These are phyloP conservation scores for Conidiobolus incongruus DNA, from an alignment of 371 early-diverging fungal genomes.

Conservation along the genomic window DNA sequence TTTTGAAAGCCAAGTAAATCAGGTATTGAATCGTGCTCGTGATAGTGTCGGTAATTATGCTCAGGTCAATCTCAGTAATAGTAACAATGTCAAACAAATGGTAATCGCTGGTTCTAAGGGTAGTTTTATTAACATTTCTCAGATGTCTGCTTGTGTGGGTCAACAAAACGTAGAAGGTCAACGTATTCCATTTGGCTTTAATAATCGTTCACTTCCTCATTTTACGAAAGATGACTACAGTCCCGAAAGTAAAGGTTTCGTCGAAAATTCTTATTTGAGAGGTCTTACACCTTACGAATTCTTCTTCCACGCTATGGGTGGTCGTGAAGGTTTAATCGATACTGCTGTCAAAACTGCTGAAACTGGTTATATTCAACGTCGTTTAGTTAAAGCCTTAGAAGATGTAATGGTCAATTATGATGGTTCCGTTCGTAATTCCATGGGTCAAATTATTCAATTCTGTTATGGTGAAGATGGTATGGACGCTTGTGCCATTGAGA, in stretches of 20 bases:
- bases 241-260: slow-evolving; percentile 95
- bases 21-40: slow-evolving; percentile 86
- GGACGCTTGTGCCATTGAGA: slow-evolving; percentile 88
- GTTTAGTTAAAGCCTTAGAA: slow-evolving; percentile 97
- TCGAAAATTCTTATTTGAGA: slow-evolving; percentile 92
- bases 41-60: slow-evolving; percentile 90
- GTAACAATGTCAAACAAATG: slow-evolving; percentile 98
- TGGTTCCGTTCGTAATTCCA: slow-evolving; percentile 90
- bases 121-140: slow-evolving; percentile 95
- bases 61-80: slow-evolving; percentile 65
- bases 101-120: slow-evolving; percentile 98
- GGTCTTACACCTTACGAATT: slow-evolving; percentile 98
- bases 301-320: slow-evolving; percentile 99
- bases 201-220: slow-evolving; percentile 92
- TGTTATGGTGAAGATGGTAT: slow-evolving; percentile 98
- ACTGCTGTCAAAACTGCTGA: slow-evolving; percentile 99
- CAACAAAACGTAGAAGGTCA: slow-evolving; percentile 99
- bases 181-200: slow-evolving; percentile 97
- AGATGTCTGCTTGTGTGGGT: slow-evolving; percentile 98
- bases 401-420: slow-evolving; percentile 97
- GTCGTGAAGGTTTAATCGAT: slow-evolving; percentile 98
- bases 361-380: slow-evolving; percentile 99
- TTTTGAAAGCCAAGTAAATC: slow-evolving; percentile 86
- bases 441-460: slow-evolving; percentile 87
- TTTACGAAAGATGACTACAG: slow-evolving; percentile 97